Evolutionary conservation across 768 basidiomycete species (phyloP), one percentile per base, ranked within the genome.

Genomic region (Lentinula guzmanii): DNA sequence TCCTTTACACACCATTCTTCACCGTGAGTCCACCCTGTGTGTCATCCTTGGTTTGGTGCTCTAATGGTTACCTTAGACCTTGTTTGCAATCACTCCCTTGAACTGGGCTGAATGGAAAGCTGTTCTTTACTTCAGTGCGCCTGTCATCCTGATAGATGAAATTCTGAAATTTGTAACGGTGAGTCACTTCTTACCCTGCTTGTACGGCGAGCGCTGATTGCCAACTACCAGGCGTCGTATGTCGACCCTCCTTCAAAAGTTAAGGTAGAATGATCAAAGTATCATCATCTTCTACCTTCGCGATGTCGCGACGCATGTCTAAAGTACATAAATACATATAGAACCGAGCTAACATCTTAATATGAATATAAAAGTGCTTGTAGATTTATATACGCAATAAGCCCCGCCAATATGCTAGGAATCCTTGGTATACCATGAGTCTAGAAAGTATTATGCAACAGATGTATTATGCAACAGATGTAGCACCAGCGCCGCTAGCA

Each of bases 1-100:
- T 98, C 68, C 81, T 99, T 64, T 99, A 99, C 72, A 91, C 97
- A 39, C 95, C 96, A 3, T 93, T 97, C 87, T 94, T 99, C 75
- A 90, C 92, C 28, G 92, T 93, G 66, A 74, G 86, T 81, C 34
- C 52, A 8, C 28, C 52, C 58, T 46, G 64, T 21, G 62, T 51
- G 18, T 41, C 18, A 8, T 45, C 13, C 55, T 37, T 60, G 45
- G 50, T 62, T 51, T 58, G 57, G 52, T 48, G n/a, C 33, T 18
- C 53, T 56, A 37, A 58, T 58, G 18, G 13, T 31, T 48, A n/a
- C 41, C 42, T 24, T 66, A 94, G 90, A 78, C 86, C 6, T 70
- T 97, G 61, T 98, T 98, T 70, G 91, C 90, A 46, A 97, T 98
- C 71, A 88, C 90, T 0, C 94, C 95, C 3, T 82, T 99, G 63